These are phyloP conservation scores for Crinitomyces ghanaensis DNA, from an alignment of 805 yeast species.

Conservation along the genomic window DNA sequence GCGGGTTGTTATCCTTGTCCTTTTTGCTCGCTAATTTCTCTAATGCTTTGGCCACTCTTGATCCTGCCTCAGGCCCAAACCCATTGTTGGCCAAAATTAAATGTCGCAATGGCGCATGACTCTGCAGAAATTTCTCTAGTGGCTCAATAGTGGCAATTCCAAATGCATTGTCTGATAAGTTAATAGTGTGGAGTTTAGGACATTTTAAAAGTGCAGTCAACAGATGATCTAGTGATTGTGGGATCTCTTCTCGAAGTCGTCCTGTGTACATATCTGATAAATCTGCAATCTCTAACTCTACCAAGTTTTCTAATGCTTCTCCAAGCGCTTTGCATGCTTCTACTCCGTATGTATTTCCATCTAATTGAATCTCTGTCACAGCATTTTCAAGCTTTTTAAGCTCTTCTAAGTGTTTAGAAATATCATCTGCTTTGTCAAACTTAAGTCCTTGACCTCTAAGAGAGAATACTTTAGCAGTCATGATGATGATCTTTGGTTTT, in stretches of 20 bases:
- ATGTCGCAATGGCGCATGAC: conserved; percentile 73
- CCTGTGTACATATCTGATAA: conserved; percentile 93
- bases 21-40: conserved; percentile 57
- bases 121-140: conserved; percentile 61
- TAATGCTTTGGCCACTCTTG: conserved; percentile 81
- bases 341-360: conserved; percentile 92
- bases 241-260: conserved; percentile 88
- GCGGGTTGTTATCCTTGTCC: conserved; percentile 30
- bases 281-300: conserved; percentile 48
- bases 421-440: conserved; percentile 60
- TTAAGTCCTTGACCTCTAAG: conserved; percentile 67
- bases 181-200: conserved; percentile 57
- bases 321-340: conserved; percentile 73
- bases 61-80: conserved; percentile 96
- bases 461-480: too few relatives aligned
- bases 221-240: conserved; percentile 60
- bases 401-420: conserved; percentile 55
- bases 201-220: conserved; percentile 64
- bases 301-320: conserved; percentile 31
- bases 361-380: conserved; percentile 58
- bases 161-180: conserved; percentile 90
- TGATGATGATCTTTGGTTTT: too few relatives aligned
- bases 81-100: conserved; percentile 89
- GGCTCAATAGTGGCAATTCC: conserved; percentile 94
- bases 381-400: conserved; percentile 28